These are phyloP conservation scores for Nannochloris sp. DNA, from an alignment of 139 green algal species.

Conservation along the genomic window DNA sequence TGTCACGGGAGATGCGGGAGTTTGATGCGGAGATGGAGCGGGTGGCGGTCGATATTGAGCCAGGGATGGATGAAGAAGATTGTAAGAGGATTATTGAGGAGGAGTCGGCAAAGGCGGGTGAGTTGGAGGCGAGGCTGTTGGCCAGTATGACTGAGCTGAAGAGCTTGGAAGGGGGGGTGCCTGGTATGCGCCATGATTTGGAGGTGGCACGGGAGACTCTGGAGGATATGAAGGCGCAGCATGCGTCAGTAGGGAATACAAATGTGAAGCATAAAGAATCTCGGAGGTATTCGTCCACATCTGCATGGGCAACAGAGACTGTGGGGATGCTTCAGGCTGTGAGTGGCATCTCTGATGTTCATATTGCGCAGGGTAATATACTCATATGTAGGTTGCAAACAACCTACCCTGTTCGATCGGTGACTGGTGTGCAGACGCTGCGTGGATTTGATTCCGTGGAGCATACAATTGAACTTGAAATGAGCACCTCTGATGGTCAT, in stretches of 20 bases:
- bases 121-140: background rate
- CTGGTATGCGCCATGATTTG: background rate
- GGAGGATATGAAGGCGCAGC: background rate
- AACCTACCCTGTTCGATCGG: background rate
- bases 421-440: background rate
- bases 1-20: background rate
- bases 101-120: background rate
- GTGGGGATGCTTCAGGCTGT: background rate
- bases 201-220: background rate
- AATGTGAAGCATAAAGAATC: background rate
- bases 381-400: background rate
- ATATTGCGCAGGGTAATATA: background rate
- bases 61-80: background rate
- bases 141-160: background rate
- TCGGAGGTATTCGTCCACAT: background rate
- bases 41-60: background rate
- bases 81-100: background rate
- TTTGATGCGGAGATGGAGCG: background rate
- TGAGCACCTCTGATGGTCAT: background rate
- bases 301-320: background rate
- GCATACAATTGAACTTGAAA: background rate
- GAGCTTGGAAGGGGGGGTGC: background rate
- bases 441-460: background rate
- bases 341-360: background rate
- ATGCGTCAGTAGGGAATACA: background rate